These are phyloP conservation scores for Suillus paluster DNA, from an alignment of 768 basidiomycete genomes.

Conservation along the genomic window DNA sequence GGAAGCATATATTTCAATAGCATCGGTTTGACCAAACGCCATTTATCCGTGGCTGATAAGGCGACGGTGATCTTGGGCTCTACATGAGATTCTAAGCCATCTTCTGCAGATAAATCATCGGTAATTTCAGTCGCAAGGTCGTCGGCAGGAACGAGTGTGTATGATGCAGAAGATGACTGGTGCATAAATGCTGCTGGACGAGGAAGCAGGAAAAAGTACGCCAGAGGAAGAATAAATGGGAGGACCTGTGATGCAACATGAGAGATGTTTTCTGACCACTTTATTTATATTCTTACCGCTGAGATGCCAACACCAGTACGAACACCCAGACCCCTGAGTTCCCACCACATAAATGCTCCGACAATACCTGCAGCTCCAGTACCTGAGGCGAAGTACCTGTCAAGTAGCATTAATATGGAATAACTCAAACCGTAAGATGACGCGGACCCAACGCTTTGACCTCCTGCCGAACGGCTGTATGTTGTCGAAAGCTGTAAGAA, in stretches of 20 bases:
- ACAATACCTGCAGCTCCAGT: constrained; percentile 94
- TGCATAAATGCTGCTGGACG: constrained; percentile 53
- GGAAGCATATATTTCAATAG: constrained; percentile 90
- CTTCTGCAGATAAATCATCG: constrained; percentile 19
- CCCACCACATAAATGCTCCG: constrained; percentile 96
- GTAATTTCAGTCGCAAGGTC: constrained; percentile 22
- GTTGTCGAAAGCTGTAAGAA: constrained; percentile 93
- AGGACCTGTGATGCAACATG: constrained; percentile 57
- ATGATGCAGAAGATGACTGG: constrained; percentile 39
- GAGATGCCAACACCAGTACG: constrained; percentile 82
- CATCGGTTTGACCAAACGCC: constrained; percentile 79
- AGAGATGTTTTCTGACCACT: constrained; percentile 1
- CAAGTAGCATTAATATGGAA: background rate
- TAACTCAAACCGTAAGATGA: background rate
- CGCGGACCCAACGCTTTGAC: constrained; percentile 79
- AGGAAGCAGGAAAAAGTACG: constrained; percentile 82
- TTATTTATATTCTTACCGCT: constrained; percentile 53
- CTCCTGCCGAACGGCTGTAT: constrained; percentile 72
- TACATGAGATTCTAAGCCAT: constrained; percentile 29
- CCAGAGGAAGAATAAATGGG: constrained; percentile 77
- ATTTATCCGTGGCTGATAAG: constrained; percentile 76
- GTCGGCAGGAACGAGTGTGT: constrained; percentile 43
- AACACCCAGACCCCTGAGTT: constrained; percentile 84
- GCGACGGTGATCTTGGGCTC: constrained; percentile 50
- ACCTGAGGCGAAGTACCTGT: constrained; percentile 89